These are phyloP conservation scores for Boletus fagicola DNA, from an alignment of 768 basidiomycete species.

Conservation along the genomic window DNA sequence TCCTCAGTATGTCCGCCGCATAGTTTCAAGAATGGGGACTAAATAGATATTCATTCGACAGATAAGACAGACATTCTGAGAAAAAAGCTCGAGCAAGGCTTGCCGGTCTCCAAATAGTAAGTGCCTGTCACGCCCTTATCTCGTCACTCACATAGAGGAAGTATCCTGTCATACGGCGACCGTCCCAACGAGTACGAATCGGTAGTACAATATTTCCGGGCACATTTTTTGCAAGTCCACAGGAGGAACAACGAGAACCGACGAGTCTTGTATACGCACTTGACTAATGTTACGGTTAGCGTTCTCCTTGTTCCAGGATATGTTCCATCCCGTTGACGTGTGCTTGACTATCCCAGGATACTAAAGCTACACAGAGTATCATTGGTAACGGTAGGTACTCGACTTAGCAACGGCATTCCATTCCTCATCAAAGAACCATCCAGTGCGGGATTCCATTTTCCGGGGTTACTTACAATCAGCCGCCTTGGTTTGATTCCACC, in stretches of 20 bases:
- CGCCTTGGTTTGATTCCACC: constrained; percentile 53
- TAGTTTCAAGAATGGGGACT: background rate
- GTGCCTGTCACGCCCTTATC: constrained; percentile 20
- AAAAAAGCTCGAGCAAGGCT: constrained; percentile 66
- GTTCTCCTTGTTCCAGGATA: background rate
- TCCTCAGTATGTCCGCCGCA: constrained; percentile 46
- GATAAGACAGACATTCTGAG: constrained; percentile 79
- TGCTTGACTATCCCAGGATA: constrained; percentile 49
- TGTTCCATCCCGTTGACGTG: background rate
- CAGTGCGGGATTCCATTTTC: constrained; percentile 75
- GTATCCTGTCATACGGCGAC: constrained; percentile 79
- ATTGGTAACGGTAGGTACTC: constrained; percentile 68
- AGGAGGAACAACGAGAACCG: constrained; percentile 75
- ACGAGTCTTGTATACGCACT: constrained; percentile 77
- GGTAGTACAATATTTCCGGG: constrained; percentile 82
- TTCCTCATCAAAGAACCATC: constrained; percentile 11
- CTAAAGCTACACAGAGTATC: constrained; percentile 78
- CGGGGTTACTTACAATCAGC: constrained; percentile 72
- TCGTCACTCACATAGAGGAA: constrained; percentile 28
- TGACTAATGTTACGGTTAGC: constrained; percentile 76
- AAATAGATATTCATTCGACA: constrained; percentile 23
- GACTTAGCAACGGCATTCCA: background rate
- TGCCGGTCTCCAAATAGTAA: constrained; percentile 79
- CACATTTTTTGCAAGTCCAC: constrained; percentile 81
- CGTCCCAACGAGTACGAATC: constrained; percentile 80